These are phyloP conservation scores for Acanthamoeba divionensis DNA, from an alignment of 208 protist genomes.

Conservation along the genomic window DNA sequence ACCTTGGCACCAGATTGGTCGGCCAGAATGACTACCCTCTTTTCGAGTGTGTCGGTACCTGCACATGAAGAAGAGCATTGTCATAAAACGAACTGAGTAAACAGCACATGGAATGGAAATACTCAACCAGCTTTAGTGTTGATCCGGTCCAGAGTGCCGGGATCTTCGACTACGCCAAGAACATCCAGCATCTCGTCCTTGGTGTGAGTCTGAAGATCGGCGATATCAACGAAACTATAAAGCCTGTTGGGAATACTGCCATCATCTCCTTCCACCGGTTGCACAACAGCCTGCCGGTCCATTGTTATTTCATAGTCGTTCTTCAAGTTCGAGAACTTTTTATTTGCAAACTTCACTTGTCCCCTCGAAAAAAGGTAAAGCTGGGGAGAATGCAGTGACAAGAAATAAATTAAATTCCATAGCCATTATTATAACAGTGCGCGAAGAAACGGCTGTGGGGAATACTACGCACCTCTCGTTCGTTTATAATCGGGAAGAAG, in stretches of 20 bases:
- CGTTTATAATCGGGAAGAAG: neutral
- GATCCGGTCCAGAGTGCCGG: neutral
- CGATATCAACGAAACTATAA: constrained; percentile 62
- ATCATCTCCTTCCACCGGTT: constrained; percentile 44
- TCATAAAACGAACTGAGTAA: too few relatives aligned
- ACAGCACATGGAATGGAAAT: too few relatives aligned
- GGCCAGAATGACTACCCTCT: constrained; percentile 47
- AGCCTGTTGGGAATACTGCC: neutral
- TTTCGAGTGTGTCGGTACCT: neutral
- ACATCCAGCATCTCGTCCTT: constrained; percentile 38
- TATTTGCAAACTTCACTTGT: constrained; percentile 64
- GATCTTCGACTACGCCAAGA: constrained; percentile 35
- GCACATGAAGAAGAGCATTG: too few relatives aligned
- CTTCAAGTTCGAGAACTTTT: constrained; percentile 53
- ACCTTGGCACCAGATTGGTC: constrained; percentile 58
- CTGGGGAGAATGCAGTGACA: neutral
- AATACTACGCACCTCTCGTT: neutral
- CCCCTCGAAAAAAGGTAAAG: constrained; percentile 50
- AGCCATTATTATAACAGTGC: neutral
- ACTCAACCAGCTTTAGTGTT: constrained; percentile 39
- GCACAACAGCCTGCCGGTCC: neutral
- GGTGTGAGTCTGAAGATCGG: neutral
- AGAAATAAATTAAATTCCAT: neutral
- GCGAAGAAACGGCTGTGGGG: neutral
- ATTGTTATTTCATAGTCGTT: constrained; percentile 70